A percentile compares a stretch with the other conserved stretches of the same genome.
phyloP scores from a whole-genome alignment of 2,329 filamentous ascomycete species.

The Apiospora kogelbergensis region DNA sequence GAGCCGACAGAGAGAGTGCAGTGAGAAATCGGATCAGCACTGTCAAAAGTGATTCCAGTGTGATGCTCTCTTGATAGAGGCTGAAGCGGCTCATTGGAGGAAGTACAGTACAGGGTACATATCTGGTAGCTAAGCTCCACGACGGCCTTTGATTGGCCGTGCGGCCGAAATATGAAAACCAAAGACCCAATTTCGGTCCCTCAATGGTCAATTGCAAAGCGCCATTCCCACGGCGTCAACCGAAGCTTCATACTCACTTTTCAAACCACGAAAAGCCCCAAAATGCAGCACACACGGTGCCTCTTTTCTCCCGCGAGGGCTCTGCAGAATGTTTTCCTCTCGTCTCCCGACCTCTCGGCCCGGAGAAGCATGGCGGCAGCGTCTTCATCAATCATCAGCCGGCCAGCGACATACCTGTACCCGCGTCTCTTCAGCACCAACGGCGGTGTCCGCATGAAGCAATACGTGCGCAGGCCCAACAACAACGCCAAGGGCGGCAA shows the following conservation, averaged over 20 bases:
- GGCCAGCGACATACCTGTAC: constrained; percentile 13
- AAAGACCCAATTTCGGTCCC: neutral
- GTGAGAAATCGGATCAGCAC: neutral
- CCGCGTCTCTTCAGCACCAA: constrained; percentile 17
- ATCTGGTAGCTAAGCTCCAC: neutral
- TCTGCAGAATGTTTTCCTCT: constrained; percentile 27
- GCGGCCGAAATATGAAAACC: neutral
- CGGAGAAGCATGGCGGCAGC: constrained; percentile 17
- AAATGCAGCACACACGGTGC: constrained; percentile 26
- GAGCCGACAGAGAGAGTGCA: neutral
- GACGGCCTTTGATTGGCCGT: constrained; percentile 14
- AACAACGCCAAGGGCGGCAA: neutral
- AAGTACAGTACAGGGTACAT: neutral
- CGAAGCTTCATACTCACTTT: neutral
- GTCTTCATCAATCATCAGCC: neutral
- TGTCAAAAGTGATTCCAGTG: neutral
- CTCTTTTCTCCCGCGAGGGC: constrained; percentile 28
- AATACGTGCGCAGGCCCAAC: constrained; percentile 10
- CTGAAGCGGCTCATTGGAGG: neutral
- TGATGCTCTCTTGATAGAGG: neutral
- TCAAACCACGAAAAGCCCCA: neutral
- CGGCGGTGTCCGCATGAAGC: neutral
- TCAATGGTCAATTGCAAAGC: neutral
- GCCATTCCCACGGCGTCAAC: neutral
- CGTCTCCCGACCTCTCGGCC: constrained; percentile 9